Conservation (phyloP, 192 early-diverging fungal species). For the Gonapodya prolifera region DNA sequence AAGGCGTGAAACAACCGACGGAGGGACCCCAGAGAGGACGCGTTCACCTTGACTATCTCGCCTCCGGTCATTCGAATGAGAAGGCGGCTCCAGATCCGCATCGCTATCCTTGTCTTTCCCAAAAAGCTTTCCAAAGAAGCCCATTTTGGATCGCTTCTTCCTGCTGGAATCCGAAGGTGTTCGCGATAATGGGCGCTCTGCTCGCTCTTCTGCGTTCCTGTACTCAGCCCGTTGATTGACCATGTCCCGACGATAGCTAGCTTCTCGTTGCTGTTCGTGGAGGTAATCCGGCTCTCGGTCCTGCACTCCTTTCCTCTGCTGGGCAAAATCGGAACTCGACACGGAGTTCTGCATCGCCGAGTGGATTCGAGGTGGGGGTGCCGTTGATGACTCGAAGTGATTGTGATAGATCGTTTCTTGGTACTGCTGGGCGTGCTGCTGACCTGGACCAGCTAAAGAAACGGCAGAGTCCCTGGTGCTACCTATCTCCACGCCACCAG, state of each 20-base stretch:
- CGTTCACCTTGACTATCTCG: neutral
- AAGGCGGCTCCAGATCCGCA: neutral
- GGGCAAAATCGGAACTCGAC: neutral
- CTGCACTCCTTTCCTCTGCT: neutral
- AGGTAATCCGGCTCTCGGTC: neutral
- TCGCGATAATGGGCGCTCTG: neutral
- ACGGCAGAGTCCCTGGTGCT: neutral
- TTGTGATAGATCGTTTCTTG: neutral
- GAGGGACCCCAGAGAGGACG: neutral
- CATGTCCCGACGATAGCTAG: neutral
- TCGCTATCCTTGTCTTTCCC: neutral
- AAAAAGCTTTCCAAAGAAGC: neutral
- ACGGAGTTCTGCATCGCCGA: neutral
- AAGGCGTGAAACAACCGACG: neutral
- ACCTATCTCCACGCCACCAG: neutral
- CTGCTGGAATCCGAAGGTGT: neutral
- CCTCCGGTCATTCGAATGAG: neutral
- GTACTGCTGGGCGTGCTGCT: neutral
- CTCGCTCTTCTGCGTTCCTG: neutral
- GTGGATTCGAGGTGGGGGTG: neutral
- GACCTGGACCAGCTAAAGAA: neutral
- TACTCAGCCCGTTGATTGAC: neutral
- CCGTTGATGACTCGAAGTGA: neutral
- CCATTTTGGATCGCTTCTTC: neutral
- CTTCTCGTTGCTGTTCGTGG: neutral